Conservation (phyloP, 179 eudicot species). For the Camellia oleifera region DNA sequence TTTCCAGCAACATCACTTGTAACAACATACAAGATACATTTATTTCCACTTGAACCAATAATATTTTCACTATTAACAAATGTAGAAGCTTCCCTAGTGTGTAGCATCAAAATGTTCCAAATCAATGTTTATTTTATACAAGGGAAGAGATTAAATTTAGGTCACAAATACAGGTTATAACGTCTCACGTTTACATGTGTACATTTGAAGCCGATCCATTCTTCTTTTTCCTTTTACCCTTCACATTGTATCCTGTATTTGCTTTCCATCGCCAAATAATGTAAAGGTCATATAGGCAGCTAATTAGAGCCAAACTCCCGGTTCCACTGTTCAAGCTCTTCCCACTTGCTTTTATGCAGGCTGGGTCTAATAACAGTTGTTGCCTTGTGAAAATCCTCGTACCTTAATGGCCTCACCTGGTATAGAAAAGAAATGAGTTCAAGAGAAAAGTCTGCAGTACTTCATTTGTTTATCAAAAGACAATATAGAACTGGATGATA, state of each 20-base stretch:
- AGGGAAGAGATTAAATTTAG: background rate
- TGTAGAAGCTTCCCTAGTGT: no score
- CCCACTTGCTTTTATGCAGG: slow-evolving; percentile 82
- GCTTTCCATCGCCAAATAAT: background rate
- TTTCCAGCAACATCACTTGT: background rate
- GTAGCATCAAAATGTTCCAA: background rate
- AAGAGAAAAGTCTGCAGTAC: background rate
- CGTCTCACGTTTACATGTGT: background rate
- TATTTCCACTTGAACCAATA: background rate
- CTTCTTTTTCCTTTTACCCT: background rate
- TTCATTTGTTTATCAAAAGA: background rate
- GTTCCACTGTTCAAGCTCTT: slow-evolving; percentile 93
- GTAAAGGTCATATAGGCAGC: slow-evolving; percentile 1
- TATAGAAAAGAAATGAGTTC: background rate
- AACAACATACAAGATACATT: background rate
- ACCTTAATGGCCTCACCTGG: slow-evolving; percentile 74
- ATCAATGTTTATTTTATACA: background rate
- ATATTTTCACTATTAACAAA: no score
- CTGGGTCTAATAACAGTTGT: slow-evolving; percentile 88
- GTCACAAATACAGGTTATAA: background rate
- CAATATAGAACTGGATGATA: background rate
- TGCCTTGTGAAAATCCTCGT: slow-evolving; percentile 75
- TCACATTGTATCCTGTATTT: background rate
- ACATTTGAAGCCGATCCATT: background rate
- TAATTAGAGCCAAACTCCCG: slow-evolving; percentile 76